phyloP scores from a whole-genome alignment of 306 rosid species.

The Calophaca sinica region DNA sequence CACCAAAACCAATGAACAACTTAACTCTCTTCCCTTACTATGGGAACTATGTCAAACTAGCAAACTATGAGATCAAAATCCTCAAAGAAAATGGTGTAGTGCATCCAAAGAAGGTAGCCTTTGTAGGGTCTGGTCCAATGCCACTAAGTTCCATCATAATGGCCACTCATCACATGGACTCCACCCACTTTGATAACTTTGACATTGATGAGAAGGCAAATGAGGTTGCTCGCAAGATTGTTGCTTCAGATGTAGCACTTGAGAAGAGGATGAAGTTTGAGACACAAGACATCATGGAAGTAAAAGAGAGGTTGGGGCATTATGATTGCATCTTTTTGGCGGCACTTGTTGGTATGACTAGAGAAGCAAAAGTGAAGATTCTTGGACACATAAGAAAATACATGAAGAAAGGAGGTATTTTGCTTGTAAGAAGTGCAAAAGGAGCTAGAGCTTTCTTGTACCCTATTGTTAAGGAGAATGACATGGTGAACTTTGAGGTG shows the following conservation, averaged over 20 bases:
- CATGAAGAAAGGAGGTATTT: constrained; percentile 69
- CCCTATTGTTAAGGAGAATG: constrained; percentile 67
- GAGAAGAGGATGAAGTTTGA: constrained; percentile 79
- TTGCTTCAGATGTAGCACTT: constrained; percentile 58
- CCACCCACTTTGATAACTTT: constrained; percentile 68
- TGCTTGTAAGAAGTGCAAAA: constrained; percentile 78
- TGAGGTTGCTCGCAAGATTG: constrained; percentile 57
- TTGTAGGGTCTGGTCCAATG: constrained; percentile 87
- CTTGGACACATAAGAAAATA: constrained; percentile 59
- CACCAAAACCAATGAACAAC: constrained; percentile 57
- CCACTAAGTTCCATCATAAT: constrained; percentile 74
- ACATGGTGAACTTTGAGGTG: constrained; percentile 61
- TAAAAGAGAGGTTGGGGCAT: constrained; percentile 58
- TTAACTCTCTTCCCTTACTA: constrained; percentile 73
- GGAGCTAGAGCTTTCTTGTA: constrained; percentile 81
- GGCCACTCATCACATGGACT: constrained; percentile 70
- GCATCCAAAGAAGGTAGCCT: constrained; percentile 64
- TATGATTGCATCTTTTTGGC: constrained; percentile 82
- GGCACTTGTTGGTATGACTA: constrained; percentile 75
- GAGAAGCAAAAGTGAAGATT: constrained; percentile 63
- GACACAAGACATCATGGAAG: constrained; percentile 62
- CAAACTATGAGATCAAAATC: constrained; percentile 60
- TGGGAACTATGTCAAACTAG: constrained; percentile 69
- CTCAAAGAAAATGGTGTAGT: constrained; percentile 55
- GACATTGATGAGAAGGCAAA: constrained; percentile 72